Percentiles rank a stretch among this genome's conserved stretches.
Conservation (phyloP, 116 monocot genomes). For the Thalassia testudinum region DNA sequence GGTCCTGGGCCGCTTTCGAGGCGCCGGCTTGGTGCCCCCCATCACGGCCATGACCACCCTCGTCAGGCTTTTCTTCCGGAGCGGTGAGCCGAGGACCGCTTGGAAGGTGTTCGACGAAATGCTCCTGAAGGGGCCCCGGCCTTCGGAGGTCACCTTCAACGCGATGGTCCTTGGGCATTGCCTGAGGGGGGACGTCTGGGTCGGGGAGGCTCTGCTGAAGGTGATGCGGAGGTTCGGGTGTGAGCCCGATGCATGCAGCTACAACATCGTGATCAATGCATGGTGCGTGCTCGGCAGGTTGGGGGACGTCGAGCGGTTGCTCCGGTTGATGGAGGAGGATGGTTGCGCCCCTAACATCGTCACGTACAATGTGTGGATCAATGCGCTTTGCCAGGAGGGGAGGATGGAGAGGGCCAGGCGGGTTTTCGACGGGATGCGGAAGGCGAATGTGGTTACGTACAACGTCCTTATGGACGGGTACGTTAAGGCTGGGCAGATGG, state of each 20-base stretch:
- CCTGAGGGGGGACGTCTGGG: constrained; percentile 20
- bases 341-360: constrained; percentile 32
- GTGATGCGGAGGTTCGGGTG: constrained; percentile 42
- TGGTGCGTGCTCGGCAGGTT: constrained; percentile 27
- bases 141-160: constrained; percentile 40
- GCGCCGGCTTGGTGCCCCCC: constrained; percentile 15
- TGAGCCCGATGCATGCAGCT: constrained; percentile 45
- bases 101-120: constrained; percentile 69
- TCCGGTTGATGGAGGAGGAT: constrained; percentile 29
- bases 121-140: constrained; percentile 43
- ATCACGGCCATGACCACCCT: constrained; percentile 34
- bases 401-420: constrained; percentile 51
- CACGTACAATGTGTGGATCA: constrained; percentile 54
- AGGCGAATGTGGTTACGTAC: constrained; percentile 39
- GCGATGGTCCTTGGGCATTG: constrained; percentile 70
- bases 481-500: constrained; percentile 60
- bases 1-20: constrained; percentile 16
- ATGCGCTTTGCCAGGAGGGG: constrained; percentile 50
- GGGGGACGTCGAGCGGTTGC: constrained; percentile 26
- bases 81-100: constrained; percentile 19
- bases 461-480: constrained; percentile 77
- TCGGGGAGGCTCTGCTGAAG: constrained; percentile 30
- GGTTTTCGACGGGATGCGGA: constrained; percentile 41
- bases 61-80: constrained; percentile 32
- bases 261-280: constrained; percentile 74